phyloP scores from a whole-genome alignment of 192 early-diverging fungal species.

The Phlyctochytrium bullatum region DNA sequence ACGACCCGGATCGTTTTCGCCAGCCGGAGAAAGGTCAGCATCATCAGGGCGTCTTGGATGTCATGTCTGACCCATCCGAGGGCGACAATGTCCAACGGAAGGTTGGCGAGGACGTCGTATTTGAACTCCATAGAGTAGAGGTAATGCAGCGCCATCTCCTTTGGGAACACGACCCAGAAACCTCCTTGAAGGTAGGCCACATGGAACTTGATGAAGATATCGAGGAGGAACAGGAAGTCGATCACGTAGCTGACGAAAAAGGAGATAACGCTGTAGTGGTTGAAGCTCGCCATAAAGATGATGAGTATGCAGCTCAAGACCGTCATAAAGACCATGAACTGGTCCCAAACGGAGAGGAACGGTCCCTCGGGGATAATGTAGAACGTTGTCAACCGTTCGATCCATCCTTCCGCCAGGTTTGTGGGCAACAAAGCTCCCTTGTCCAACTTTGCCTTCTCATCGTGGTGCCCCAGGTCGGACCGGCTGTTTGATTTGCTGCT shows the following conservation, averaged over 20 bases:
- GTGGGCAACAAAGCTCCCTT: constrained; percentile 30
- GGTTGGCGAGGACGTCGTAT: constrained; percentile 44
- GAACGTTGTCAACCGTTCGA: constrained; percentile 42
- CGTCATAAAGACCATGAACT: constrained; percentile 39
- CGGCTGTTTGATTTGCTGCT: no score
- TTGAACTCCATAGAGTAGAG: constrained; percentile 37
- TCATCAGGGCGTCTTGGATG: constrained; percentile 2
- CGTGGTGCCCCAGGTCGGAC: no score
- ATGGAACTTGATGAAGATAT: constrained; percentile 54
- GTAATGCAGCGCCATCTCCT: constrained; percentile 52
- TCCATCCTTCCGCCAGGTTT: constrained; percentile 29
- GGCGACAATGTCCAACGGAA: constrained; percentile 46
- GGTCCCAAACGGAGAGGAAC: constrained; percentile 37
- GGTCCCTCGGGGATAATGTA: constrained; percentile 48
- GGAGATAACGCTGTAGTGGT: constrained; percentile 28
- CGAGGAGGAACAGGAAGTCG: constrained; percentile 44
- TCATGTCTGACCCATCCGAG: constrained; percentile 34
- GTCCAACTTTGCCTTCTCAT: constrained; percentile 11
- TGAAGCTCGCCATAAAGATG: constrained; percentile 51
- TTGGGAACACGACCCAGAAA: constrained; percentile 55
- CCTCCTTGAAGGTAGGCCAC: constrained; percentile 50
- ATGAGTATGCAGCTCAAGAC: constrained; percentile 41
- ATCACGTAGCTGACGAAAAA: constrained; percentile 41
- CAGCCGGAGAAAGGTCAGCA: constrained; percentile 36
- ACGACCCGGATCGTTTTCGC: constrained; percentile 36